Evolutionary conservation across 2,329 filamentous ascomycete genomes (phyloP), one percentile per base, ranked within the genome.

Genomic region (Ophiosphaerella korrae): DNA sequence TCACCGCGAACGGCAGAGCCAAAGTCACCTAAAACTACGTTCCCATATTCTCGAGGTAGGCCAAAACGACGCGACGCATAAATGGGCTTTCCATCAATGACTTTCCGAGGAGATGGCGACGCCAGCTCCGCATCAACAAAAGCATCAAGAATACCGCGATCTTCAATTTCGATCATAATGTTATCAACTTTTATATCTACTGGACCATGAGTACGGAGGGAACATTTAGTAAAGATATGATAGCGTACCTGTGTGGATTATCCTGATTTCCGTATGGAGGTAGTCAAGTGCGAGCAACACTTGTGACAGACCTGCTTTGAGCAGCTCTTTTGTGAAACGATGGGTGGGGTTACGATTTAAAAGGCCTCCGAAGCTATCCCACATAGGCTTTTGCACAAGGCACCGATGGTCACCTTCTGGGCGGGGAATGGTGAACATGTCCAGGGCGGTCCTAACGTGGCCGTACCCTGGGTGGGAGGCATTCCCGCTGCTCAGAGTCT

Each of bases 131-230:
- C 62, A 43, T 71, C 45, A 5, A 64, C 61, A 52, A 77, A 76
- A 8, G 52, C 58, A 26, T 72, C 52, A 21, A 77, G 59, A 2
- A 77, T 69, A 1, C 55, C 51, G 6, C 58, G 46, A 50, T 77
- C 74, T n/a, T 64, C 62, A 42, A 72, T 68, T 43, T 64, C 69
- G 29, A 71, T 63, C 3, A 78, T 52, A 40, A 78, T 74, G 48
- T 78, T 78, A 55, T 75, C 74, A 2, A 63, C 62, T 45, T 78
- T 78, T 49, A 80, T 76, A 40, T 79, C 75, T 73, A 21, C 13
- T 12, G 9, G 4, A 18, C 5, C 12, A 2, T 39, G 3, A 39
- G 21, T 23, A 23, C 36, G 7, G 16, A 26, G 37, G 42, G 23
- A 38, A 48, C 14, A 38, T 12, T 29, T 47, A 11, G 21, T 29